phyloP scores from a whole-genome alignment of 176 grass and related monocot genomes.

The Oryza rufipogon region DNA sequence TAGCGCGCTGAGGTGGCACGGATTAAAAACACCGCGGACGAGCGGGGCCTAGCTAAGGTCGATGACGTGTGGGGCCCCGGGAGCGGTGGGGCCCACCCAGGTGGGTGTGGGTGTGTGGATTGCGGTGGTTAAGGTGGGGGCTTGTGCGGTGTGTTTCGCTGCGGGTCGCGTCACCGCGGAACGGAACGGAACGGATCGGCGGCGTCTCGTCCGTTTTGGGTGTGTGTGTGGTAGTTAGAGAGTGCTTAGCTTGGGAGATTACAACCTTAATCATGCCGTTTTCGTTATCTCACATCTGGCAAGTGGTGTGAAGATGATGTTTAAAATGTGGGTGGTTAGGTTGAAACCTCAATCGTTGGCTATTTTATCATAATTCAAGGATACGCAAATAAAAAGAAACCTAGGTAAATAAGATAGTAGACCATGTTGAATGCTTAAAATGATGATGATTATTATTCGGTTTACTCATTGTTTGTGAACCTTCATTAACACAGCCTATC shows the following conservation, averaged over 20 bases:
- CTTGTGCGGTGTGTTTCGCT: neutral
- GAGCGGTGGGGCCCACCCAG: accelerated
- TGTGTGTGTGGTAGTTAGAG: neutral
- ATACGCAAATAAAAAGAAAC: neutral
- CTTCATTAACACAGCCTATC: too few species aligned
- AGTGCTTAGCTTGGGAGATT: neutral
- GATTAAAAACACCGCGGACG: neutral
- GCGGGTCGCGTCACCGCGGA: neutral
- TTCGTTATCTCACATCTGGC: neutral
- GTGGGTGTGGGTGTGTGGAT: neutral
- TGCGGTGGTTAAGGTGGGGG: conserved; percentile 24
- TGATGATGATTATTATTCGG: too few species aligned
- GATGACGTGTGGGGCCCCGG: neutral
- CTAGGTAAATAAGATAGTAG: too few species aligned
- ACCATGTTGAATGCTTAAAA: too few species aligned
- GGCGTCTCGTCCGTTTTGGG: neutral
- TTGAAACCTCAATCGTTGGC: neutral
- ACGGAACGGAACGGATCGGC: neutral
- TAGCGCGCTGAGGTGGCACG: conserved; percentile 17
- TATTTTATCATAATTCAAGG: neutral
- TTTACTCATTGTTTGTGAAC: too few species aligned
- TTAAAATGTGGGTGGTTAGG: neutral
- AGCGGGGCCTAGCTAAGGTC: neutral
- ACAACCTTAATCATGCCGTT: conserved; percentile 11
- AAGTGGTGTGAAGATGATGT: neutral